Evolutionary conservation across 805 yeast genomes (phyloP).

Genomic region (Candida golubevii): DNA sequence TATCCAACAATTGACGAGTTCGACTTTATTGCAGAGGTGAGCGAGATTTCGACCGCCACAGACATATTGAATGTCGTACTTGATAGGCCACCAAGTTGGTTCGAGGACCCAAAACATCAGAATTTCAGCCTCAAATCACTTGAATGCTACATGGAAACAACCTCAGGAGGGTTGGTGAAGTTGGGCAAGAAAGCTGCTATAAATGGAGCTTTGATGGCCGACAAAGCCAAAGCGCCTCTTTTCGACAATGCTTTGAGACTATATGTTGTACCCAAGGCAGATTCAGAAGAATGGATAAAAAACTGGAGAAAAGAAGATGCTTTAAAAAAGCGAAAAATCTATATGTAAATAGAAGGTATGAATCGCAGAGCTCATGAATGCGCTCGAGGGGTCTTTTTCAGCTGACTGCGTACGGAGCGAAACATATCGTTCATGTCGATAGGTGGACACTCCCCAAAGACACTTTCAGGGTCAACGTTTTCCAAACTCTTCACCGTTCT

Average conservation of each 20-base stretch:
- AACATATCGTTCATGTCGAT: constrained; percentile 65
- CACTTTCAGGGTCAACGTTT: constrained; percentile 55
- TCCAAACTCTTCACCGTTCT: constrained; percentile 24
- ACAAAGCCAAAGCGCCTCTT: constrained; percentile 64
- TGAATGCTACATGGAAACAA: constrained; percentile 78
- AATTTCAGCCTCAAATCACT: constrained; percentile 57
- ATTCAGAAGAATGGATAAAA: constrained; percentile 59
- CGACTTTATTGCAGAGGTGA: constrained; percentile 71
- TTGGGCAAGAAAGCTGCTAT: constrained; percentile 74
- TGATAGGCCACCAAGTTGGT: constrained; percentile 67
- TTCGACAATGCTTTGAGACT: constrained; percentile 70
- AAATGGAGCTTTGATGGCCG: constrained; percentile 58
- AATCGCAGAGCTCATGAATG: too few species aligned
- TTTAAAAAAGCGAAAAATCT: constrained; percentile 36
- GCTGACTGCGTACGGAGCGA: not conserved
- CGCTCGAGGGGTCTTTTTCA: too few species aligned
- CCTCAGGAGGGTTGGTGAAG: constrained; percentile 77
- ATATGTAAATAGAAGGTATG: not conserved
- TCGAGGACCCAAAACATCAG: constrained; percentile 54
- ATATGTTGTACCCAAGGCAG: constrained; percentile 73
- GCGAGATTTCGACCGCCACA: constrained; percentile 64
- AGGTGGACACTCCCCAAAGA: constrained; percentile 74
- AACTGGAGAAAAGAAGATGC: constrained; percentile 63
- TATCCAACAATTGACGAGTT: constrained; percentile 84
- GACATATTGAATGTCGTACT: constrained; percentile 58